Conservation (phyloP, 148 eudicot species). For the Oxyria digyna region DNA sequence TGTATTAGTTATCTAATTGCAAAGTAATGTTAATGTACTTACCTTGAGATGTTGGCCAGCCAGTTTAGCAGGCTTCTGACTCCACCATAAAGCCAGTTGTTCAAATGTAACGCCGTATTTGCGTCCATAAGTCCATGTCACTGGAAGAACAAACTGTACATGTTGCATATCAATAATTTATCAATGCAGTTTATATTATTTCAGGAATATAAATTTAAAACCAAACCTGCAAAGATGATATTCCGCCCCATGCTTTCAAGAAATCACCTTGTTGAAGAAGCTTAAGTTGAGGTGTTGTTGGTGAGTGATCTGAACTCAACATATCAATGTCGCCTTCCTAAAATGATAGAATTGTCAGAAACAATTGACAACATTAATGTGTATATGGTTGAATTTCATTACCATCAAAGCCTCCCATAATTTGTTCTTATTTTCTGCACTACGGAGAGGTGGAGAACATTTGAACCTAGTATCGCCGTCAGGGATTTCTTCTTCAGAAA, state of each 20-base stretch:
- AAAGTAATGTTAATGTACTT: not conserved
- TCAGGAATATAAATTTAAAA: not conserved
- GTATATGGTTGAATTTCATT: not conserved
- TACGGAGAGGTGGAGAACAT: constrained; percentile 91
- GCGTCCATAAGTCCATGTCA: constrained; percentile 79
- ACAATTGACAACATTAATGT: not conserved
- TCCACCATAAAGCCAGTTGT: constrained; percentile 87
- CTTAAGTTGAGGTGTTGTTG: constrained; percentile 65
- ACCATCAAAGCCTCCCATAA: constrained; percentile 91
- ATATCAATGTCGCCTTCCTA: constrained; percentile 86
- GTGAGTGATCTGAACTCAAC: constrained; percentile 98
- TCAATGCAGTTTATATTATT: not conserved
- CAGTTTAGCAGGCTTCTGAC: constrained; percentile 90
- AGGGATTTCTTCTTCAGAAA: constrained; percentile 83
- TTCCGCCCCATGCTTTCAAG: constrained; percentile 96
- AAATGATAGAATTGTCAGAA: constrained; percentile 1
- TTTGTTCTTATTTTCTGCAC: constrained; percentile 61
- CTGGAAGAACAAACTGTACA: constrained; percentile 83
- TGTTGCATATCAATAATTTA: not conserved
- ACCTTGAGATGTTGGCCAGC: constrained; percentile 77
- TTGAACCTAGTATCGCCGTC: constrained; percentile 95
- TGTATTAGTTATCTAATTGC: too few relatives aligned
- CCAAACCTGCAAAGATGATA: constrained; percentile 92
- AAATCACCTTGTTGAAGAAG: constrained; percentile 72
- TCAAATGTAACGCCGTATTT: constrained; percentile 66